Evolutionary conservation across 345 rosid genomes (phyloP), one percentile per base, ranked within the genome.

Genomic region (Brassica nigra): DNA sequence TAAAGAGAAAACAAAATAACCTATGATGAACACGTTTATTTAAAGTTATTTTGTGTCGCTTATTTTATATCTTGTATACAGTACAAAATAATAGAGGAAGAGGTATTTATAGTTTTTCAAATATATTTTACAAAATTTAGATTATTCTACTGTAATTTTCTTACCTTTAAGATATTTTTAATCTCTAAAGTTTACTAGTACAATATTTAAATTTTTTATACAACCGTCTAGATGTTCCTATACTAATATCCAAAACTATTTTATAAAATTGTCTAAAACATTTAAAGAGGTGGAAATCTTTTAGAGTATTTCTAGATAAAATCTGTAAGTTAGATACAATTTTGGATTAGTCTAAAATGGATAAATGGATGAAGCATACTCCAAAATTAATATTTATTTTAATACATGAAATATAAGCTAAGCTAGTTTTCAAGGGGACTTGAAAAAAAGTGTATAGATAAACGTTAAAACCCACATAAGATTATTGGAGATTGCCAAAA

Each of bases 401-500:
- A 39, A 39, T 47, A 47, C 66, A 61, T 68, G 11, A 33, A 58
- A 4, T 61, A 33, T 77, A 36, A 62, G 12, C 14, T 10, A 77
- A 28, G 66, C 59, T 63, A 64, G 15, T 47, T 31, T 23, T 62
- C n/a, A 62, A 2, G 59, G 37, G 55, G 8, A 0, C 1, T 62
- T 70, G 20, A 4, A 44, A 42, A 39, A 30, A 18, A 4, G 8
- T 70, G 12, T 12, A 62, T 29, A 64, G 36, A 2, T 28, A 64
- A 66, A 8, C 8, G 62, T 42, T 20, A 68, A 52, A 49, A 29
- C 61, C 6, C 66, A 62, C 70, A 66, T 70, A 57, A 58, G 58
- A 71, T 71, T 76, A 80, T 81, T 66, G 84, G 77, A 81, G 58
- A 58, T 71, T 36, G 62, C 33, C 11, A 66, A 7, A 12, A 12